Conservation (phyloP, 2,329 filamentous ascomycete species). For the Ophiosphaerella korrae region DNA sequence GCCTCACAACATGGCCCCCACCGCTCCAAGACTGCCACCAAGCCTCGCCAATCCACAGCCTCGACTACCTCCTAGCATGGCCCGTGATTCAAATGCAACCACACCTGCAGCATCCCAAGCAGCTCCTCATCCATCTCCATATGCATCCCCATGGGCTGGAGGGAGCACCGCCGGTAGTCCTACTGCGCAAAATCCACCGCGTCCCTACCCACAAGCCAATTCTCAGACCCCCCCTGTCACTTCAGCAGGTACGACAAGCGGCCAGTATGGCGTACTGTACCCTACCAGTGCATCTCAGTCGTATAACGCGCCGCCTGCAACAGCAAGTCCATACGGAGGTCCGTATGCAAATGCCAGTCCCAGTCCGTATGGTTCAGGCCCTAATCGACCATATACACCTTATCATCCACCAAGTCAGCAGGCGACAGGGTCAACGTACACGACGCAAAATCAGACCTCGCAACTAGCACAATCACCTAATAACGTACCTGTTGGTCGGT, state of each 20-base stretch:
- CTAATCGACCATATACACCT: conserved; percentile 34
- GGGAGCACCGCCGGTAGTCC: conserved; percentile 36
- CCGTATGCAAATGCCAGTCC: conserved; percentile 36
- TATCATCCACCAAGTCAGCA: conserved; percentile 31
- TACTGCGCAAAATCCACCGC: conserved; percentile 29
- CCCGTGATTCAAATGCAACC: conserved; percentile 33
- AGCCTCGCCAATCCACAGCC: conserved; percentile 32
- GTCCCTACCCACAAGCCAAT: conserved; percentile 35
- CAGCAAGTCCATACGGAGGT: conserved; percentile 33
- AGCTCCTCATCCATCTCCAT: conserved; percentile 38
- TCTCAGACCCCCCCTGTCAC: conserved; percentile 31
- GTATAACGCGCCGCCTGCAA: conserved; percentile 20
- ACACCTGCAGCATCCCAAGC: conserved; percentile 31
- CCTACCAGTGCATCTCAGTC: conserved; percentile 38
- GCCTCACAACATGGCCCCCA: conserved; percentile 36
- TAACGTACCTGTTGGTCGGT: conserved; percentile 30
- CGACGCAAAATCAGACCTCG: conserved; percentile 13
- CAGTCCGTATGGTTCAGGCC: conserved; percentile 34
- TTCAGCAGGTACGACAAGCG: conserved; percentile 28
- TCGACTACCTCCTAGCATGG: conserved; percentile 46
- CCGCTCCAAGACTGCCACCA: conserved; percentile 36
- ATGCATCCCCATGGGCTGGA: conserved; percentile 45
- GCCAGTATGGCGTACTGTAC: conserved; percentile 43
- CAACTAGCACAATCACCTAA: conserved; percentile 9
- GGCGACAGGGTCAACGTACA: conserved; percentile 15